phyloP scores from a whole-genome alignment of 2,329 filamentous ascomycete genomes.

The Colletotrichum lini region DNA sequence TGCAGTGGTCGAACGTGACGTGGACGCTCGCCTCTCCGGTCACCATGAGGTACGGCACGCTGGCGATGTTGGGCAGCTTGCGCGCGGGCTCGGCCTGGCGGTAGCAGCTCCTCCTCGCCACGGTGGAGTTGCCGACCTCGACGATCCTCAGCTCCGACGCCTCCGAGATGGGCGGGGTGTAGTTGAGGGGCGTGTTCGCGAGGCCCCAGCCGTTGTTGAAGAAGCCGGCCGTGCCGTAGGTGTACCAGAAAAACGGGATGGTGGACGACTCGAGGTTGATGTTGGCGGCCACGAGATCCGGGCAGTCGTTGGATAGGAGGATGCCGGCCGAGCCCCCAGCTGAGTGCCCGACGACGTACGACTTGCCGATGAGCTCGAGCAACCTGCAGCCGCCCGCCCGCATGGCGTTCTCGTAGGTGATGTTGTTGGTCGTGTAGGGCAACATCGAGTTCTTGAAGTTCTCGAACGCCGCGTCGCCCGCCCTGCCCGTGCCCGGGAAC shows the following conservation, averaged over 20 bases:
- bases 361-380: constrained; percentile 47
- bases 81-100: constrained; percentile 45
- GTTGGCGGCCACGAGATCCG: constrained; percentile 45
- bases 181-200: constrained; percentile 58
- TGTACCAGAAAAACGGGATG: constrained; percentile 48
- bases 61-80: constrained; percentile 62
- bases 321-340: constrained; percentile 43
- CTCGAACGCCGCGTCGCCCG: too few relatives aligned
- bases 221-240: constrained; percentile 28
- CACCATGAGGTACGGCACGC: constrained; percentile 63
- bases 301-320: constrained; percentile 47
- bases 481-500: too few relatives aligned
- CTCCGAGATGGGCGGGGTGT: constrained; percentile 51
- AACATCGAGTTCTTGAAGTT: too few relatives aligned
- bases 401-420: too few relatives aligned
- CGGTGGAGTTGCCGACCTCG: constrained; percentile 32
- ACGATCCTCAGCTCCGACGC: constrained; percentile 26
- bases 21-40: constrained; percentile 69
- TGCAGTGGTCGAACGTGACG: constrained; percentile 60
- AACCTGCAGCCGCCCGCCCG: not conserved
- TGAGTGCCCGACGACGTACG: constrained; percentile 51
- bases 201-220: constrained; percentile 55
- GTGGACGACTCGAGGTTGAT: constrained; percentile 48
- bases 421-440: too few relatives aligned
- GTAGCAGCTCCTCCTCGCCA: constrained; percentile 22